Conservation (phyloP, 352 stramenopile genomes). For the Globisporangium orthogonon region DNA sequence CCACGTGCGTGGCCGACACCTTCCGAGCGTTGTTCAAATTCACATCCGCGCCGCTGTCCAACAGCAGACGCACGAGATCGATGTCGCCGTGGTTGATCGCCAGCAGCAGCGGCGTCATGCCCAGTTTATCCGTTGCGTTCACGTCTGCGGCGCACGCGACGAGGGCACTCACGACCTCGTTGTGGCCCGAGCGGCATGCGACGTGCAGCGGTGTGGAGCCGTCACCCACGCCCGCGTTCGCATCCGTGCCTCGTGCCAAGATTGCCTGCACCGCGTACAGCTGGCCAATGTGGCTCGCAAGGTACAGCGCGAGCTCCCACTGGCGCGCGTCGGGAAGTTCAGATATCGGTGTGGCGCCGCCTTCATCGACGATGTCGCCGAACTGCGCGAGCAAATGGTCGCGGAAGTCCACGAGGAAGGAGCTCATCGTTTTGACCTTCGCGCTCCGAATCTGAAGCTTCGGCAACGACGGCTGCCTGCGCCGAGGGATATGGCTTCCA, state of each 20-base stretch:
- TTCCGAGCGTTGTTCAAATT: slow-evolving; percentile 35
- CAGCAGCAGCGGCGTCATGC: slow-evolving; percentile 43
- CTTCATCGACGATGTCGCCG: slow-evolving; percentile 9
- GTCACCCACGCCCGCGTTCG: slow-evolving; percentile 32
- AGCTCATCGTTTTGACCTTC: slow-evolving; percentile 26
- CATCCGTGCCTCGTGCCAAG: slow-evolving; percentile 31
- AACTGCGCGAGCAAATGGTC: slow-evolving; percentile 38
- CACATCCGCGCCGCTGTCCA: slow-evolving; percentile 42
- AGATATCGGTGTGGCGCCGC: background rate
- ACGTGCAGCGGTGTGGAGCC: slow-evolving; percentile 38
- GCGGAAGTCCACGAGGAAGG: slow-evolving; percentile 41
- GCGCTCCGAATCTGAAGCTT: slow-evolving; percentile 25
- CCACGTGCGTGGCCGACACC: slow-evolving; percentile 43
- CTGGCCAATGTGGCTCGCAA: slow-evolving; percentile 44
- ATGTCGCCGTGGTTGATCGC: slow-evolving; percentile 42
- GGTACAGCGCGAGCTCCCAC: slow-evolving; percentile 48
- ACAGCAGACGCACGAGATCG: slow-evolving; percentile 35
- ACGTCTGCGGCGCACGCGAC: slow-evolving; percentile 36
- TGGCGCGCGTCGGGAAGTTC: slow-evolving; percentile 24
- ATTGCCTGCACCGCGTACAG: slow-evolving; percentile 36
- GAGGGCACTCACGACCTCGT: slow-evolving; percentile 36
- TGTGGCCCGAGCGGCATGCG: slow-evolving; percentile 35
- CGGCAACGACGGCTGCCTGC: slow-evolving; percentile 23
- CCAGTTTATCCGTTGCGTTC: slow-evolving; percentile 27
- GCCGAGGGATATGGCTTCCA: slow-evolving; percentile 1